Base-by-base conservation (phyloP, 2,329 filamentous ascomycete species). In the Akanthomyces lecanii region DNA sequence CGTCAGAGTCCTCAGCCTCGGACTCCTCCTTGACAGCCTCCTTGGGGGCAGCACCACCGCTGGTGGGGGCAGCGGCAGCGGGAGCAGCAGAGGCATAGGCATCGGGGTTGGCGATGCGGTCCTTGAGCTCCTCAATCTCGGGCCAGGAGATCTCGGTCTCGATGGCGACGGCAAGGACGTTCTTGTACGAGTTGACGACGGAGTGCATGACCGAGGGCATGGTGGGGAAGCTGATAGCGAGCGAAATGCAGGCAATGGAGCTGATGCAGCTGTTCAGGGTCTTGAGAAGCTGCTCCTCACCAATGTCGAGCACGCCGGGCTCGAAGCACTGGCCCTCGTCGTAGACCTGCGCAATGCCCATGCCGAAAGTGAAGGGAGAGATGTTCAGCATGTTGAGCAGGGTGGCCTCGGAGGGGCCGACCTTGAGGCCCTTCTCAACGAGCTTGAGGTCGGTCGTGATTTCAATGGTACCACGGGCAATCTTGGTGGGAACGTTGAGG, bases 391-490 rank as follows among this genome's bases (percentile, higher is more conserved):
- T 91, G 91, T 99, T 99, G 75, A 99, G 89, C 72, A 99, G 88
- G 76, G 94, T 97, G 71, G 95, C 95, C 87, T 99, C 95, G 78
- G 95, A 99, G 77, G 95, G 89, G 81, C 96, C 95, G 85, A 99
- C 96, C 87, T 97, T 98, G 85, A 63, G 84, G 72, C 89, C 88
- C 70, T 91, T 87, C 85, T 97, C 92, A 76, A 98, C 90, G 80
- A 99, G 91, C 91, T 97, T 98, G 74, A 99, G 86, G 78, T 99
- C 95, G 74, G 89, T 85, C 69, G 93, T 97, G 78, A 99, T 99
- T 91, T 99, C 95, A 83, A 99, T 99, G 83, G 95, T 99, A 96
- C 95, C 96, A 96, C 95, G 95, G 79, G 95, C 95, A 84, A 99
- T 99, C 92, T 99, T 99, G 88, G 95, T 99, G 78, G 95, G 95